Evolutionary conservation across 2,329 filamentous ascomycete genomes (phyloP).

Genomic region (Rhexocercosporidium sp.): DNA sequence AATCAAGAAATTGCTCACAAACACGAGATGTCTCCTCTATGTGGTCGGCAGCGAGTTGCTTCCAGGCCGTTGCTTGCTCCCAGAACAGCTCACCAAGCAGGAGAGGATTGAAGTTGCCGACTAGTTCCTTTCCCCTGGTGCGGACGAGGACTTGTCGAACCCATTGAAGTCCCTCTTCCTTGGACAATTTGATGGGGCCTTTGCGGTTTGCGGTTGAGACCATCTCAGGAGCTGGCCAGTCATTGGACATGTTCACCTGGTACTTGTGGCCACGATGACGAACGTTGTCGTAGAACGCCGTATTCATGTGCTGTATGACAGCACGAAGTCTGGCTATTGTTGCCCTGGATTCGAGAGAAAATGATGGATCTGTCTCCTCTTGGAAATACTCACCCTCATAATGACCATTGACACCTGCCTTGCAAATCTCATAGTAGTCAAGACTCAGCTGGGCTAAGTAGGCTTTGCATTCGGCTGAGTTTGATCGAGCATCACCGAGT

Average conservation of each 20-base stretch:
- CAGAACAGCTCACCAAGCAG: slow-evolving; percentile 48
- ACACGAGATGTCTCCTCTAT: slow-evolving; percentile 27
- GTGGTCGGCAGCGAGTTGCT: slow-evolving; percentile 37
- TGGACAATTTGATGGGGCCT: slow-evolving; percentile 30
- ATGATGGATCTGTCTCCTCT: slow-evolving; percentile 15
- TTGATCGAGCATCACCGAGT: slow-evolving; percentile 29
- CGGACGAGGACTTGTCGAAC: slow-evolving; percentile 30
- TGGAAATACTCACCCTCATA: slow-evolving; percentile 43
- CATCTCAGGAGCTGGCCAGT: background rate
- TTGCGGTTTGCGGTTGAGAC: background rate
- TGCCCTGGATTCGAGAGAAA: slow-evolving; percentile 24
- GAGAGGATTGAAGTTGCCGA: slow-evolving; percentile 47
- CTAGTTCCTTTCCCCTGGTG: slow-evolving; percentile 43
- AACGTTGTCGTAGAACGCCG: slow-evolving; percentile 35
- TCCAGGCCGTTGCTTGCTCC: slow-evolving; percentile 46
- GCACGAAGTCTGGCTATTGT: slow-evolving; percentile 38
- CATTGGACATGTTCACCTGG: slow-evolving; percentile 28
- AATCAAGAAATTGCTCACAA: slow-evolving; percentile 32
- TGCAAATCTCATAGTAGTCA: slow-evolving; percentile 40
- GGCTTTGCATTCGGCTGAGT: slow-evolving; percentile 28
- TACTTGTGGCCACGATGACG: slow-evolving; percentile 41
- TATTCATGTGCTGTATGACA: slow-evolving; percentile 41
- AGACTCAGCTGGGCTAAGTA: slow-evolving; percentile 41
- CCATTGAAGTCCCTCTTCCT: slow-evolving; percentile 35
- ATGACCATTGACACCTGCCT: slow-evolving; percentile 40